Evolutionary conservation across 257 asterid genomes (phyloP), one percentile per base, ranked within the genome.

Genomic region (Cruciata laevipes): DNA sequence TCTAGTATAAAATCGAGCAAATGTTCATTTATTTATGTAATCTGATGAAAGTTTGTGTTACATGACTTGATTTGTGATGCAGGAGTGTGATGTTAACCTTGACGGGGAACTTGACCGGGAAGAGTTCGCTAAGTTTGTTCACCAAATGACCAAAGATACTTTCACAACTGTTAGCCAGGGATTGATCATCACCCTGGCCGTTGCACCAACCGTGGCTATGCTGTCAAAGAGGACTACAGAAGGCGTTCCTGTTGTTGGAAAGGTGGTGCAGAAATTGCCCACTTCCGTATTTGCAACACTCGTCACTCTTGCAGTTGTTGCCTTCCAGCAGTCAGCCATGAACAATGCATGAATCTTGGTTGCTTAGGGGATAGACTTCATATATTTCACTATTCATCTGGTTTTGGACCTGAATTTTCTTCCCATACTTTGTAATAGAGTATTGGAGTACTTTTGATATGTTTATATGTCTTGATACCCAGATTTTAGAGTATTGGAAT

Each of bases 141-240:
- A 76, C 24, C 68, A 64, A 51, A 67, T 86, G 8, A 87, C 95
- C 31, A 86, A 86, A 70, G 97, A 92, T 66, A 75, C 95, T 7
- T 85, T 92, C 79, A 63, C 81, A 61, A 77, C 74, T 9, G 88
- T 89, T 14, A 89, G 97, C 69, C 93, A 85, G 69, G 93, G 95
- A 64, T 62, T 92, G 85, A 81, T 92, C 18, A 65, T 88, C 56
- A 68, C 95, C 24, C 71, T 92, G 76, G 98, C 96, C 24, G 86
- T 84, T n/a, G 95, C 97, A 69, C 98, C 98, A 61, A 81, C 96
- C 1, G 77, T 92, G 62, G 98, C 98, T 63, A 0, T 92, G 73
- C 74, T 89, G 17, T 87, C 97, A 31, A 89, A 89, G 77, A 81
- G 84, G 84, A 53, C 96, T 1, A 86, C 96, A 16, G 97, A 92